These are phyloP conservation scores for Penicillium brasilianum DNA, from an alignment of 2,329 filamentous ascomycete genomes.

Conservation along the genomic window DNA sequence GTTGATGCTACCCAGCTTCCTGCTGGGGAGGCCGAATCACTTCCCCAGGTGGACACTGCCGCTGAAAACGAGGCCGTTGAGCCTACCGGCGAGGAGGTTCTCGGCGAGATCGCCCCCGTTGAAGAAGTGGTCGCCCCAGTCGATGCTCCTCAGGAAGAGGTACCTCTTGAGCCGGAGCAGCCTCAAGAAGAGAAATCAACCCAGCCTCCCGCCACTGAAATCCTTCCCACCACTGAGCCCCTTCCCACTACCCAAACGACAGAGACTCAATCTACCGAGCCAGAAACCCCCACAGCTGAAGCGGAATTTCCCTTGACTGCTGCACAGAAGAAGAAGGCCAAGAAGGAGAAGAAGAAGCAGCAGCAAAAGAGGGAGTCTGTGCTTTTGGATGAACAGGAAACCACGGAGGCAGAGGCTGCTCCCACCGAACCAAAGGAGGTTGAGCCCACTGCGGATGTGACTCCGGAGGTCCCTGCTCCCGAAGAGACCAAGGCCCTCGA, in stretches of 20 bases:
- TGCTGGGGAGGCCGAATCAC: background rate
- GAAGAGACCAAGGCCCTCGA: slow-evolving; percentile 5
- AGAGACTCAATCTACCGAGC: background rate
- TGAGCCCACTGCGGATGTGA: background rate
- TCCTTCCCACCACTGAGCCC: background rate
- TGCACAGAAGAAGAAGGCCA: slow-evolving; percentile 45
- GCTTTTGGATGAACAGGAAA: slow-evolving; percentile 18
- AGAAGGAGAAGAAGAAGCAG: slow-evolving; percentile 46
- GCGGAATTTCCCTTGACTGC: slow-evolving; percentile 24
- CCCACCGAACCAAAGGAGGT: slow-evolving; percentile 4
- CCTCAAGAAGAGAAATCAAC: slow-evolving; percentile 8
- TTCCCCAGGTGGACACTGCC: background rate
- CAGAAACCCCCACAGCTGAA: slow-evolving; percentile 20
- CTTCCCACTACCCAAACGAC: background rate
- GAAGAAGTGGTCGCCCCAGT: slow-evolving; percentile 5
- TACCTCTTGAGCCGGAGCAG: slow-evolving; percentile 1
- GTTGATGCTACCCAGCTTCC: background rate
- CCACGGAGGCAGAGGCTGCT: slow-evolving; percentile 10
- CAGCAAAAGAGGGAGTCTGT: slow-evolving; percentile 26
- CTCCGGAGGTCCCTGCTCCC: background rate
- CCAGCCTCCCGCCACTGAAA: background rate
- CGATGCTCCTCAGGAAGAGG: slow-evolving; percentile 8
- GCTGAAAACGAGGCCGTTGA: background rate
- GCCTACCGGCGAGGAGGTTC: background rate
- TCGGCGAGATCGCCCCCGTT: background rate